Conservation (phyloP, 1,284 basidiomycete genomes). For the Uromyces viciae-fabae region DNA sequence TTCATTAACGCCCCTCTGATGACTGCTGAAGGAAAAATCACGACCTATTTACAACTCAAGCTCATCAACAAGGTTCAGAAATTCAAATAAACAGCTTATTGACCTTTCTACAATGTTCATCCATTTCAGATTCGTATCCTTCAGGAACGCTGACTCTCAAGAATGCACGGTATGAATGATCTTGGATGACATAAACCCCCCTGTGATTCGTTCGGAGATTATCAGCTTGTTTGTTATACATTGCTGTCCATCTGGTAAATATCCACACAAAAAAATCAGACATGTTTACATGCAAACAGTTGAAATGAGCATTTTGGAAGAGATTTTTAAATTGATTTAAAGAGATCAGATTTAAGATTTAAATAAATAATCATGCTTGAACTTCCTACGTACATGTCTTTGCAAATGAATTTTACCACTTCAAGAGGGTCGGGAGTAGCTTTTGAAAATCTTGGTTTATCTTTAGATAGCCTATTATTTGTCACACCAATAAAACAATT, state of each 20-base stretch:
- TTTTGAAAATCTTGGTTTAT: conserved; percentile 28
- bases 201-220: conserved; percentile 42
- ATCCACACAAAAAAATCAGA: background rate
- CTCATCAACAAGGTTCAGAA: background rate
- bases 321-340: no score
- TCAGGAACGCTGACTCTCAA: conserved; percentile 29
- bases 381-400: conserved; percentile 36
- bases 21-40: conserved; percentile 32
- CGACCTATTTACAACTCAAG: conserved; percentile 14
- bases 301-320: no score
- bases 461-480: conserved; percentile 16
- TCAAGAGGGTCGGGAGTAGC: conserved; percentile 36
- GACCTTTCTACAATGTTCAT: conserved; percentile 32
- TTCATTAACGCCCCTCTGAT: conserved; percentile 44
- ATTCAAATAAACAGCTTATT: no score
- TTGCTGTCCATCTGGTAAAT: conserved; percentile 28
- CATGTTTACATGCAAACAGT: background rate
- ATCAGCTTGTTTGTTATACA: conserved; percentile 44
- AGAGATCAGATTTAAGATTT: no score
- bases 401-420: conserved; percentile 45
- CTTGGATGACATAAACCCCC: conserved; percentile 43
- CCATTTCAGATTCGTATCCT: conserved; percentile 32
- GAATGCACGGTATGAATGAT: conserved; percentile 35
- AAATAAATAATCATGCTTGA: background rate
- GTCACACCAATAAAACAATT: background rate